Base-by-base conservation (phyloP, 2,329 filamentous ascomycete genomes). In the Chaetomium strumarium region DNA sequence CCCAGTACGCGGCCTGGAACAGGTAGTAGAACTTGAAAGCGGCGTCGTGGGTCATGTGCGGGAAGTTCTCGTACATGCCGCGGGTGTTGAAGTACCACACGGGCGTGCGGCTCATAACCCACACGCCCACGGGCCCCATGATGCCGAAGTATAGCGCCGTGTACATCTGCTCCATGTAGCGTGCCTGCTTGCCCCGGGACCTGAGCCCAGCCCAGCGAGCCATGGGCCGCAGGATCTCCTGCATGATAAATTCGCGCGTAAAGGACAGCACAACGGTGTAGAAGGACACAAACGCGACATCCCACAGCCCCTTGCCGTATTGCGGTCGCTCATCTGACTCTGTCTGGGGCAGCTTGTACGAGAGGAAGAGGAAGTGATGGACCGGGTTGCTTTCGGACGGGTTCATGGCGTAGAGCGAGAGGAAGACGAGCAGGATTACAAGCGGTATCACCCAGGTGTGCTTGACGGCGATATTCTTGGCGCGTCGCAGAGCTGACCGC, bases 151-250 rank as follows among this genome's bases (percentile, higher is more conserved):
- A 96, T 49, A 96, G 75, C 24, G 90, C 91, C 1, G 91, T 96
- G 72, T 97, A 97, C 65, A 86, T 83, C 72, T 97, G 91, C 70
- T 97, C 91, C 88, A 96, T 93, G 77, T 96, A 96, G 33, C 91
- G 85, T 14, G 85, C 80, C 65, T 93, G 90, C 74, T 96, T 96
- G 58, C 78, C 83, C 52, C 84, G 80, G 57, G 80, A 82, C 55
- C 74, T 78, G 64, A 96, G 83, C 14, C 88, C 87, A 50, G 76
- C 83, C 60, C 74, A 77, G 40, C 81, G 76, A 6, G 90, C 89
- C 56, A 91, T 75, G 0, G 90, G 91, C 12, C 85, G 83, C 53
- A 96, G 81, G 46, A 95, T 64, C 63, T 90, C 85, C 72, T 96
- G 91, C 91, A 96, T 96, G 72, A 95, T 79, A 70, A 96, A 96